Base-by-base conservation (phyloP, 371 early-diverging fungal species). In the Mucor velutinosus region DNA sequence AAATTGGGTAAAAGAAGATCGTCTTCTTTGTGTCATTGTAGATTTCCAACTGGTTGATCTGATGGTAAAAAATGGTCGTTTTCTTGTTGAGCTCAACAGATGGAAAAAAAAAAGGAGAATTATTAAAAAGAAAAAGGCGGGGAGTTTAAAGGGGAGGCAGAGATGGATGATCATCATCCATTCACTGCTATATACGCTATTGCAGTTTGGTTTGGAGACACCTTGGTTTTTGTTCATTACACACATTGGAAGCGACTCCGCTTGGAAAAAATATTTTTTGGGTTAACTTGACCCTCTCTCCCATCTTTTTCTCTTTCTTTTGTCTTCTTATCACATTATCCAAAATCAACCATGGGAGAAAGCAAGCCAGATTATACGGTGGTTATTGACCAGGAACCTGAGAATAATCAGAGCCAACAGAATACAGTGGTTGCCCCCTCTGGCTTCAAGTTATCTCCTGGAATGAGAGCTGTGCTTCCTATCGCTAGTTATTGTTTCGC, bases 401-500 rank as follows among this genome's bases (percentile, higher is more conserved):
- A 60, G 7, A 27, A 62, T n/a, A 58, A 62, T 43, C 49, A 53
- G 17, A 25, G 58, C 6, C 65, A 61, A 35, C 59, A 65, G 23
- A 41, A 70, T 3, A 66, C 77, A 49, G 39, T 81, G 11, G 77
- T 81, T 1, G 79, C 77, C 32, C 71, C 82, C 2, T 75, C 79
- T 21, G 60, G 66, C 25, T 49, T 84, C n/a, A 78, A 62, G 15
- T 61, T 81, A 15, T 80, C 84, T 21, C 84, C 84, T 15, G 73
- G 55, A n/a, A 65, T 71, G 60, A 76, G 80, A 57, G 81, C 85
- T 23, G 70, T 78, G n/a, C 58, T 90, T 58, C 89, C 94, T 35
- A 95, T 97, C 68, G 68, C 90, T 37, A 87, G 94, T 69, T 97
- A 97, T 78, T 96, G 96, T 85, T 79, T 73, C 58, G 87, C 95